A percentile compares a stretch with the other conserved stretches of the same genome.
These are phyloP conservation scores for Schizosaccharomyces japonicus DNA, from an alignment of 805 yeast species.

Conservation along the genomic window DNA sequence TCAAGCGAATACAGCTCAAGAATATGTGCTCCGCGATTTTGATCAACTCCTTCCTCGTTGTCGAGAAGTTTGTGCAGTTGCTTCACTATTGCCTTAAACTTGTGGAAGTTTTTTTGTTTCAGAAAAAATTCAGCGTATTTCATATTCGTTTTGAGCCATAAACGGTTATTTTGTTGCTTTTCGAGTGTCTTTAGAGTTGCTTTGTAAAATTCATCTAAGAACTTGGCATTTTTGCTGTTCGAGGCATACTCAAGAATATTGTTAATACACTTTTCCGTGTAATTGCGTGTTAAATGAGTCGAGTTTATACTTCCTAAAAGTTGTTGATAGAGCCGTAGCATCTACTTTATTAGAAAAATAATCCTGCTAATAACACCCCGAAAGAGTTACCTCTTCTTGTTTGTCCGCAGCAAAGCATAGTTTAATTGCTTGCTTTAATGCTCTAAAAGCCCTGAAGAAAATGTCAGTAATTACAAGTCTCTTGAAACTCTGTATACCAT, in stretches of 20 bases:
- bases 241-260: constrained; percentile 15
- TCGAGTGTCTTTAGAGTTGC: constrained; percentile 13
- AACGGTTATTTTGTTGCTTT: constrained; percentile 13
- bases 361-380: neutral
- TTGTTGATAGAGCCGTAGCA: constrained; percentile 11
- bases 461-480: neutral
- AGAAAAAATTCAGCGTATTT: constrained; percentile 16
- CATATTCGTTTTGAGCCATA: constrained; percentile 15
- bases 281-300: constrained; percentile 14
- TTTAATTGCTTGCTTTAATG: constrained; percentile 18
- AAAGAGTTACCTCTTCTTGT: constrained; percentile 7
- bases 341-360: neutral
- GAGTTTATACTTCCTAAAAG: constrained; percentile 10
- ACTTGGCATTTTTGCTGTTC: constrained; percentile 9
- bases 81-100: constrained; percentile 8
- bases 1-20: constrained; percentile 47
- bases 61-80: constrained; percentile 11
- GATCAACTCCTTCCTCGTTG: constrained; percentile 11
- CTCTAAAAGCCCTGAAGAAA: constrained; percentile 17
- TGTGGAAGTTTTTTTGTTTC: constrained; percentile 11
- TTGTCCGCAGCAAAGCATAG: constrained; percentile 11
- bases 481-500: constrained; percentile 2
- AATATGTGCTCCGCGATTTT: constrained; percentile 15
- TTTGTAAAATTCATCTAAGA: constrained; percentile 14
- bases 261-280: constrained; percentile 17